These are phyloP conservation scores for Suhomyces bribrorum DNA, from an alignment of 1,139 yeast genomes.

Conservation along the genomic window DNA sequence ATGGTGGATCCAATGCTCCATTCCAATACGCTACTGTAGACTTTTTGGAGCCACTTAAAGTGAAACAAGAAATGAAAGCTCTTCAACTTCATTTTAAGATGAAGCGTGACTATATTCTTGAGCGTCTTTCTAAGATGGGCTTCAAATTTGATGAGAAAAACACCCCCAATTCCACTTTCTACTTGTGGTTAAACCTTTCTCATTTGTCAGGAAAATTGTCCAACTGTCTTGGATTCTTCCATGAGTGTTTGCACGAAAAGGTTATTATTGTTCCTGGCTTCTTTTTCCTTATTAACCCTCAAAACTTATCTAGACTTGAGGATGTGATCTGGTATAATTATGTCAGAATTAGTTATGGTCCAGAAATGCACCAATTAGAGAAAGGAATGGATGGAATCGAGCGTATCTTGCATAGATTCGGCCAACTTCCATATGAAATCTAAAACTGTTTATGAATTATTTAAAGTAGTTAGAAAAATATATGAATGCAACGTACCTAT, in stretches of 20 bases:
- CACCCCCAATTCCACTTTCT: constrained; percentile 64
- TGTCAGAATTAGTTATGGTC: constrained; percentile 66
- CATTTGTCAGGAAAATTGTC: constrained; percentile 62
- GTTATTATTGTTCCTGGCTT: constrained; percentile 70
- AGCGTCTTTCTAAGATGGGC: constrained; percentile 57
- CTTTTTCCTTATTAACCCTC: constrained; percentile 65
- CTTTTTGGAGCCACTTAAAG: constrained; percentile 55
- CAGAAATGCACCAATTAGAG: constrained; percentile 54
- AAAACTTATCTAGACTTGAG: constrained; percentile 59
- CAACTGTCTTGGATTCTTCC: constrained; percentile 67
- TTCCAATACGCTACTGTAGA: constrained; percentile 66
- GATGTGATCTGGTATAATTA: constrained; percentile 67
- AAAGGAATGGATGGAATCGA: constrained; percentile 71
- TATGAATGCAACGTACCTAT: not conserved
- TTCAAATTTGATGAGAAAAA: constrained; percentile 48
- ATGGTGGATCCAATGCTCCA: constrained; percentile 68
- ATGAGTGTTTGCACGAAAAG: constrained; percentile 64
- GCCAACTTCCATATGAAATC: constrained; percentile 37
- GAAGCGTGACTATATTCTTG: constrained; percentile 62
- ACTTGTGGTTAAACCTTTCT: constrained; percentile 61
- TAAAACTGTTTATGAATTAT: too few relatives aligned
- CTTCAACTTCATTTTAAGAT: constrained; percentile 60
- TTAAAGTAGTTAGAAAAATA: too few relatives aligned
- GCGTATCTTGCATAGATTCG: constrained; percentile 51
- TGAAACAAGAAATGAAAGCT: constrained; percentile 58